Percentiles rank a stretch among this genome's conserved stretches.
These are phyloP conservation scores for Fragilariopsis cylindrus DNA, from an alignment of 108 stramenopile species.

Conservation along the genomic window DNA sequence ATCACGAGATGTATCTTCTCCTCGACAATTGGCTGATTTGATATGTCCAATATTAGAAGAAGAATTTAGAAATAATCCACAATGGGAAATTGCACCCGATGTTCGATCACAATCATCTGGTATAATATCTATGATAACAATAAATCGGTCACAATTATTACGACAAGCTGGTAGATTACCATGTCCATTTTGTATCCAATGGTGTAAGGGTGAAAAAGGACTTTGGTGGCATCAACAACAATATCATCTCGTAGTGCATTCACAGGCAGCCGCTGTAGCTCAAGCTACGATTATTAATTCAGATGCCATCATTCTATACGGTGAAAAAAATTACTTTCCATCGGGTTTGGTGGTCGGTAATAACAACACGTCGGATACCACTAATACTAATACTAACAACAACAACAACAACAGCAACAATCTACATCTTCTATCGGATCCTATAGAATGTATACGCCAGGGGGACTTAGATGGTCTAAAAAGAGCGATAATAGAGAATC, in stretches of 20 bases:
- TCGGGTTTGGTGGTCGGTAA: background rate
- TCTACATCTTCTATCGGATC: constrained; percentile 10
- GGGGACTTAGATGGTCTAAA: constrained; percentile 33
- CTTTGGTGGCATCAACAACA: constrained; percentile 85
- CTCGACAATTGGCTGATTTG: constrained; percentile 48
- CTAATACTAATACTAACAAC: background rate
- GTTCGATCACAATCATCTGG: constrained; percentile 62
- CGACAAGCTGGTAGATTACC: constrained; percentile 55
- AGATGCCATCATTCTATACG: constrained; percentile 51
- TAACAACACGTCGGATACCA: background rate
- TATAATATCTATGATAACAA: constrained; percentile 62
- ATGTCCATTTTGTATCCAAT: constrained; percentile 71
- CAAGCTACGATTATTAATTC: constrained; percentile 35
- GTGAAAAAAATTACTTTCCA: background rate
- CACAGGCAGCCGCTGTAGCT: constrained; percentile 52
- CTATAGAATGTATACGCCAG: constrained; percentile 23
- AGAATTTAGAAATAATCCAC: constrained; percentile 20
- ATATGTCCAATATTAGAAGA: constrained; percentile 32
- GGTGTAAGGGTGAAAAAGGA: constrained; percentile 86
- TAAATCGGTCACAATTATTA: constrained; percentile 40
- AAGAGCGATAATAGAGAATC: constrained; percentile 6
- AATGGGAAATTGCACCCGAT: constrained; percentile 37
- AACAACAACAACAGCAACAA: constrained; percentile 10
- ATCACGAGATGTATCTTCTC: constrained; percentile 42
- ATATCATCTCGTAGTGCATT: constrained; percentile 56